Conservation (phyloP, 306 rosid species). For the Glycine tomentella region DNA sequence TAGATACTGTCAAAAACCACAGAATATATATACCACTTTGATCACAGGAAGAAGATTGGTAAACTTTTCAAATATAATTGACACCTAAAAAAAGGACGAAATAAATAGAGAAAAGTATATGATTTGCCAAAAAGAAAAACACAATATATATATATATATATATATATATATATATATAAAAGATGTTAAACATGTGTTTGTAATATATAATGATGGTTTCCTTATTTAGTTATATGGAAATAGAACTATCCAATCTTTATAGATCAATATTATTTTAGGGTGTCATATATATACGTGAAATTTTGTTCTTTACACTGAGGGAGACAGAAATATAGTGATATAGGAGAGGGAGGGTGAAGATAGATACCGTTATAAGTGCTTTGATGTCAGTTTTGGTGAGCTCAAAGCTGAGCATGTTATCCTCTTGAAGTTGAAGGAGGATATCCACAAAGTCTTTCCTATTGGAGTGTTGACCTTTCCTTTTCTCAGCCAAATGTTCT, state of each 20-base stretch:
- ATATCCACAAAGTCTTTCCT: slow-evolving; percentile 48
- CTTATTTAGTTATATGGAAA: neutral
- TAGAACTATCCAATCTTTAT: neutral
- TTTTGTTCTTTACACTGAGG: neutral
- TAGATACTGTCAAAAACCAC: no score
- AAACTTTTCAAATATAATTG: no score
- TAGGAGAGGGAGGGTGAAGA: neutral
- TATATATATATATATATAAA: no score
- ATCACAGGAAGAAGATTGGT: no score
- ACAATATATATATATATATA: no score
- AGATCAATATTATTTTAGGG: neutral
- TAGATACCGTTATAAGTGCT: slow-evolving; percentile 45
- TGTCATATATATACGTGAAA: neutral
- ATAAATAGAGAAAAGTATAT: no score
- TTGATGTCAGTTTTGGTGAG: slow-evolving; percentile 47
- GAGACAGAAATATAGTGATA: neutral
- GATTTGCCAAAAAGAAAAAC: no score
- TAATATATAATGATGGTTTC: no score
- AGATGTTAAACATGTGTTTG: no score
- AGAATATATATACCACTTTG: no score
- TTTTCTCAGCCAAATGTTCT: slow-evolving; percentile 6
- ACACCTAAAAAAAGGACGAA: no score
- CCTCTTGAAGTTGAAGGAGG: slow-evolving; percentile 42
- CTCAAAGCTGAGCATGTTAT: slow-evolving; percentile 2
- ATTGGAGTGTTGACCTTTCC: neutral